These are phyloP conservation scores for Cymbopogon flexuosus DNA, from an alignment of 202 grass and related monocot species.

Conservation along the genomic window DNA sequence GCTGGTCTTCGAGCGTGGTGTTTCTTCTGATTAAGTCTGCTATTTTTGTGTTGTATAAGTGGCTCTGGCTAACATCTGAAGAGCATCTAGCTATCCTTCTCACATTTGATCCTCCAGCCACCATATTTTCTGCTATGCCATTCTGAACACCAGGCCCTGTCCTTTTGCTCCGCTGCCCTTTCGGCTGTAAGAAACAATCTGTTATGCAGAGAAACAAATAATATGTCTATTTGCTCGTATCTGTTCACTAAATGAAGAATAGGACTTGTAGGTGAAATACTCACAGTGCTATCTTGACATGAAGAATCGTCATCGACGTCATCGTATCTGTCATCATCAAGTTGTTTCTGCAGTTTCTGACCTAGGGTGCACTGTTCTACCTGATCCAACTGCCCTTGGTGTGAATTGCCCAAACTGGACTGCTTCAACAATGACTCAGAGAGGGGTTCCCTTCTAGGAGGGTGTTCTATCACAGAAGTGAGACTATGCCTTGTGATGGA, in stretches of 20 bases:
- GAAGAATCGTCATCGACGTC: slow-evolving; percentile 42
- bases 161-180: slow-evolving; percentile 19
- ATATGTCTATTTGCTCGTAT: background rate
- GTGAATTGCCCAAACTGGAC: slow-evolving; percentile 33
- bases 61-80: slow-evolving; percentile 66
- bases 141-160: slow-evolving; percentile 19
- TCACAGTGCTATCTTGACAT: slow-evolving; percentile 51
- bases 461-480: slow-evolving; percentile 55
- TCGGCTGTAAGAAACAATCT: slow-evolving; percentile 41
- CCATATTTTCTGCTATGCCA: slow-evolving; percentile 19
- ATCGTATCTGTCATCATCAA: slow-evolving; percentile 65
- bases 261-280: background rate
- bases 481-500: slow-evolving; percentile 62
- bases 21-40: slow-evolving; percentile 58
- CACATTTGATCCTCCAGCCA: slow-evolving; percentile 18
- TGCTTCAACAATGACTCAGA: slow-evolving; percentile 48
- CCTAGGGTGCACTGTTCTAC: slow-evolving; percentile 59
- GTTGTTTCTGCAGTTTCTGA: slow-evolving; percentile 65
- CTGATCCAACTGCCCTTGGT: slow-evolving; percentile 50
- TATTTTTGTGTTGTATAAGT: slow-evolving; percentile 67
- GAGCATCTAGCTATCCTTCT: slow-evolving; percentile 53
- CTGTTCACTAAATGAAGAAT: background rate
- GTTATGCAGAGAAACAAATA: slow-evolving; percentile 8
- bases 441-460: slow-evolving; percentile 47
- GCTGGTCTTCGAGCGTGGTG: slow-evolving; percentile 47